Percentiles rank a stretch among this genome's conserved stretches.
phyloP scores from a whole-genome alignment of 768 basidiomycete genomes.

The Russula foetens region DNA sequence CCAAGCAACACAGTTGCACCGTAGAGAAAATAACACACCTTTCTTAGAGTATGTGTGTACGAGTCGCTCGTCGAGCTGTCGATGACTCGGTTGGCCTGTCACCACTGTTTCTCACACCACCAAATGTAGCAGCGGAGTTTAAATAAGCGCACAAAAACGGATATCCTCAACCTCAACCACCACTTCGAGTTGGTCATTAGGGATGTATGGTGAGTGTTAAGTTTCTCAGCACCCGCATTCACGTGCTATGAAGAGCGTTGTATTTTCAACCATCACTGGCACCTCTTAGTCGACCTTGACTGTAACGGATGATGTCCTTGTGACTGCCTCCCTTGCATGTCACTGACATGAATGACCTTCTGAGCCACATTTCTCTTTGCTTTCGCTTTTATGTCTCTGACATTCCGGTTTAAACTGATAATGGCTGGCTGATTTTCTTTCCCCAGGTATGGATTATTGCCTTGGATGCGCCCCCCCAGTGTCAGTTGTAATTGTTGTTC shows the following conservation, averaged over 20 bases:
- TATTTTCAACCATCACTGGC: slow-evolving; percentile 63
- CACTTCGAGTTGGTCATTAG: too few relatives aligned
- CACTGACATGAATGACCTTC: slow-evolving; percentile 74
- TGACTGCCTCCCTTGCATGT: slow-evolving; percentile 34
- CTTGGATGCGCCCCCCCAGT: background rate
- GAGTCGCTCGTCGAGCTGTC: slow-evolving; percentile 1
- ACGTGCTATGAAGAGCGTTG: slow-evolving; percentile 72
- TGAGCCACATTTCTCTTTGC: slow-evolving; percentile 28
- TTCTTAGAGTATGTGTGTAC: background rate
- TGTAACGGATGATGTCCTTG: slow-evolving; percentile 27
- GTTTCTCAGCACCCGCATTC: slow-evolving; percentile 2
- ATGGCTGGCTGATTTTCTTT: background rate
- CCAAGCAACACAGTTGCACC: too few relatives aligned
- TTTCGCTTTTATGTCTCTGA: background rate
- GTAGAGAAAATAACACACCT: slow-evolving; percentile 10
- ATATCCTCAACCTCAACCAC: background rate
- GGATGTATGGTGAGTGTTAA: slow-evolving; percentile 1
- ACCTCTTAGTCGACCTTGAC: slow-evolving; percentile 87
- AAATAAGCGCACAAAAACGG: background rate
- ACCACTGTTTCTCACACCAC: too few relatives aligned
- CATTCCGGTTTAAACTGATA: background rate
- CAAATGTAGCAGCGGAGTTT: slow-evolving; percentile 3
- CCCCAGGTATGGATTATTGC: background rate
- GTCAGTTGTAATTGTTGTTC: background rate
- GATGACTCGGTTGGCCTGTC: background rate